These are phyloP conservation scores for Tricharina praecox DNA, from an alignment of 495 filamentous ascomycete genomes.

Conservation along the genomic window DNA sequence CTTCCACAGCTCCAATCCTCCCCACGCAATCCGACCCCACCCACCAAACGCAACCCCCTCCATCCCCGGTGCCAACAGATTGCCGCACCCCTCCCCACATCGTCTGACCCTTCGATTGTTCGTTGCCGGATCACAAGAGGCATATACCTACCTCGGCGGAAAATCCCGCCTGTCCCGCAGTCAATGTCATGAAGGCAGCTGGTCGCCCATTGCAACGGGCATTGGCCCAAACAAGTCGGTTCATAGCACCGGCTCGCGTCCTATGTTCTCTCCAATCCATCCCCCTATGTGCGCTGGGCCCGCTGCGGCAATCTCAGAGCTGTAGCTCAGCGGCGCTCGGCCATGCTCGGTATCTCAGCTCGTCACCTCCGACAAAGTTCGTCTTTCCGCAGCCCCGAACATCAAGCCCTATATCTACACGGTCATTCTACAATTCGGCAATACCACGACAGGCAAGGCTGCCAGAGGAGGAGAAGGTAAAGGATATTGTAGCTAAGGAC, in stretches of 20 bases:
- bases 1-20: no score
- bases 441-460: slow-evolving; percentile 6
- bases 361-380: background rate
- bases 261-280: no score
- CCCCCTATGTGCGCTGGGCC: no score
- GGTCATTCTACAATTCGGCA: slow-evolving; percentile 11
- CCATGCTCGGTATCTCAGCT: background rate
- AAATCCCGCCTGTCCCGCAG: background rate
- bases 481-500: slow-evolving; percentile 1
- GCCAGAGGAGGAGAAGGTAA: no score
- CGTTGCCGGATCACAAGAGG: no score
- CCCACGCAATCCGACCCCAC: no score
- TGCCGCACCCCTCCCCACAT: no score
- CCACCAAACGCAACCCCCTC: no score
- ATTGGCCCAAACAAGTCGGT: background rate
- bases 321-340: background rate
- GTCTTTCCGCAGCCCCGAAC: background rate
- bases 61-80: no score
- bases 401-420: background rate
- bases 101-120: no score
- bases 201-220: background rate
- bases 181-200: slow-evolving; percentile 2
- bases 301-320: background rate
- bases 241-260: background rate
- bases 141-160: no score